Evolutionary conservation across 768 basidiomycete species (phyloP), one percentile per base, ranked within the genome.

Genomic region (Galerina marginata): DNA sequence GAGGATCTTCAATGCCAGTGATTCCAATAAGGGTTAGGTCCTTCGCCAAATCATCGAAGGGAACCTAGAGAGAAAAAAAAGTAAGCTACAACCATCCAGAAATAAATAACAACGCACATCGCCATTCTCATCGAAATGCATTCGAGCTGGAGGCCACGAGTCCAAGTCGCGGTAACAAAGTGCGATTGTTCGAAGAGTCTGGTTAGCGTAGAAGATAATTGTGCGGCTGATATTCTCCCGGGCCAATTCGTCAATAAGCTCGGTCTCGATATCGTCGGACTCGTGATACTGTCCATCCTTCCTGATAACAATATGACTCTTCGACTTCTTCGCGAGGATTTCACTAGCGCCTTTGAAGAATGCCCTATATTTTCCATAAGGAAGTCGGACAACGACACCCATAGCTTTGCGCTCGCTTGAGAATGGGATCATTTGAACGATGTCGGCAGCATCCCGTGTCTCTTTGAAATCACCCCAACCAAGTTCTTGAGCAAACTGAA

Each of bases 201-300:
- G 96, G 74, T 96, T 96, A 68, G 96, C 96, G 73, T 99, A 99
- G 76, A 97, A 96, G 65, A 96, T 96, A 75, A 96, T 98, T 12
- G 96, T 98, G 47, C 93, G 85, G 26, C 83, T 84, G 71, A 98
- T 93, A 71, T 98, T 98, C 69, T 91, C 89, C 60, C 81, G 79
- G 12, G 89, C 86, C 15, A 88, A 76, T 9, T 84, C 78, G 66
- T 87, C 87, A 58, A 97, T 93, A 1, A 73, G 73, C 59, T 71
- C 75, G 2, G 85, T 87, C 70, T 88, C 82, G 45, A 96, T 73
- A 0, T 69, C 72, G 25, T 65, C 62, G 1, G 70, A 53, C 26
- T 65, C 61, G 0, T 70, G 54, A 14, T 71, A 67, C 0, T 67
- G 54, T 0, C 71, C 71, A 10, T 78, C 73, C 59, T 71, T 72